Conservation (phyloP, 2,329 filamentous ascomycete species). For the Pestalotiopsis sp. region DNA sequence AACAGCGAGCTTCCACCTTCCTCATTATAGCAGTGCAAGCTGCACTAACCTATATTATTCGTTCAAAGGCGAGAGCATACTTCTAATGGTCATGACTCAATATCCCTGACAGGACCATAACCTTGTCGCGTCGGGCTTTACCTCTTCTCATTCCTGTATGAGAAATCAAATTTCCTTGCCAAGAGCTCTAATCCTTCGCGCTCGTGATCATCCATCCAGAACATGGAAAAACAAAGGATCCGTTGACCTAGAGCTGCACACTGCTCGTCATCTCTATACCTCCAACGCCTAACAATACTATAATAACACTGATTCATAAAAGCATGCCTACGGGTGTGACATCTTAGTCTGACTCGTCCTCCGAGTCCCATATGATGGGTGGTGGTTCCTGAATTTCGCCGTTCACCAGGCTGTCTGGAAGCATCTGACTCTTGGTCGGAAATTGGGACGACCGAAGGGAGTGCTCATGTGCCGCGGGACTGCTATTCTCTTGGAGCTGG, state of each 20-base stretch:
- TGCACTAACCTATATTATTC: no score
- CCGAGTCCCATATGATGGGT: constrained; percentile 42
- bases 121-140: not conserved
- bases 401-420: constrained; percentile 47
- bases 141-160: not conserved
- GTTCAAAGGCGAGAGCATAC: no score
- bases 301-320: not conserved
- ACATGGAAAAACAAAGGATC: not conserved
- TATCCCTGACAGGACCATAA: not conserved
- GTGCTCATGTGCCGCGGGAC: constrained; percentile 19
- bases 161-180: not conserved
- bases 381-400: constrained; percentile 38
- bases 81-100: no score
- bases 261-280: not conserved
- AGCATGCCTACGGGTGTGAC: not conserved
- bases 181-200: not conserved
- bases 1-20: no score
- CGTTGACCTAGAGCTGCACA: not conserved
- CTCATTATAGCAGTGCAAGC: no score
- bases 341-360: constrained; percentile 31
- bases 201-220: not conserved
- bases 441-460: constrained; percentile 46
- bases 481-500: constrained; percentile 17
- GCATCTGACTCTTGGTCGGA: constrained; percentile 51
- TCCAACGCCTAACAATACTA: not conserved